Evolutionary conservation across 2,329 filamentous ascomycete genomes (phyloP), one percentile per base, ranked within the genome.

Genomic region (Fusarium caatingaense): DNA sequence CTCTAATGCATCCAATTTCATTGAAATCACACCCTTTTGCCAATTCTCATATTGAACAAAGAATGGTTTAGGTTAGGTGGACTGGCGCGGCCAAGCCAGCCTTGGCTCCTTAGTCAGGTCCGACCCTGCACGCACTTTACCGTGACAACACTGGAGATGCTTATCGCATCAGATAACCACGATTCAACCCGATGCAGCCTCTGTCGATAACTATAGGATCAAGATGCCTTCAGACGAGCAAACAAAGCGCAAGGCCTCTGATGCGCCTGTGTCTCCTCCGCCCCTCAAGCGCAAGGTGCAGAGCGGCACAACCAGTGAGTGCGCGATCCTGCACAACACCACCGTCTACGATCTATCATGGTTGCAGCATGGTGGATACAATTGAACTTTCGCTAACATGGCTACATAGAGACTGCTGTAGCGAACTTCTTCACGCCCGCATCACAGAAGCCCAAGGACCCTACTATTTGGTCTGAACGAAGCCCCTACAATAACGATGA

Each of bases 371-470:
- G 21, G 18, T 18, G 12, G 18, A 27, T 3, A 41, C 2, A 1
- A 20, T 46, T 20, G 32, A 51, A 8, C 18, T 18, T 23, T 3
- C 9, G 6, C 8, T 78, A 60, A 77, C 55, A 11, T 40, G 37
- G 50, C 34, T 66, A 27, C 13, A 6, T 69, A 93, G 91, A 89
- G 78, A 88, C 81, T 64, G 89, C 91, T 2, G 89, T 97, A 2
- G 87, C 92, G 21, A 93, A 87, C 56, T 98, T 98, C 83, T 98
- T 98, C 80, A 97, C 91, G 0, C 94, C 94, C 0, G 78, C 87
- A 0, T 98, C 94, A 0, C 89, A 97, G 78, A 98, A 97, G 78
- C 89, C 91, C 32, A 92, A 93, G 16, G 91, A 94, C 51, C 88
- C 87, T 60, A 89, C 92, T 53, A 83, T 80, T 12, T 98, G 96